These are phyloP conservation scores for Carpinus viminea DNA, from an alignment of 306 rosid genomes.

Conservation along the genomic window DNA sequence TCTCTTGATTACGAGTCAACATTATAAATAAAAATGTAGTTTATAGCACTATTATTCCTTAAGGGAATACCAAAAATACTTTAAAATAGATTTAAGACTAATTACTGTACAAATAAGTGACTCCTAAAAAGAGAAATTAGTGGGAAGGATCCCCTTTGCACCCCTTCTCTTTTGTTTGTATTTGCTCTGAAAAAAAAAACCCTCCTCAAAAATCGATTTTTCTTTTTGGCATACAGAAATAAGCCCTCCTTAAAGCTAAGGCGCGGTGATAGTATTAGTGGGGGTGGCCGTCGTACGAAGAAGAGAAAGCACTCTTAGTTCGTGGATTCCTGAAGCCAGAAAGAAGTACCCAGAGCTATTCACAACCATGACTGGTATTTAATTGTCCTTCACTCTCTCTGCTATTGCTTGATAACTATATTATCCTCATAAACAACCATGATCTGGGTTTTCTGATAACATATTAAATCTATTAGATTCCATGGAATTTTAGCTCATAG, in stretches of 20 bases:
- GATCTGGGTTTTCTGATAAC: background rate
- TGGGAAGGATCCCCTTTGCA: no score
- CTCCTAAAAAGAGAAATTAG: no score
- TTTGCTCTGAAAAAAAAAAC: no score
- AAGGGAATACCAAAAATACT: no score
- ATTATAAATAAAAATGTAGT: no score
- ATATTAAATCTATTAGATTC: background rate
- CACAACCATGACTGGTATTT: conserved; percentile 66
- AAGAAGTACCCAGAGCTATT: conserved; percentile 14
- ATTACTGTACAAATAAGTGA: no score
- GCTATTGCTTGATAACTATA: background rate
- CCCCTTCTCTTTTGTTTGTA: no score
- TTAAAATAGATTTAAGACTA: no score
- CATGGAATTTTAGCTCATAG: background rate
- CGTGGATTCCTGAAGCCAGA: background rate
- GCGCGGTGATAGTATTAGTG: background rate
- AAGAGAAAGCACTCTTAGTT: background rate
- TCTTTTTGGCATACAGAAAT: background rate
- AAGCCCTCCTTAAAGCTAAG: background rate
- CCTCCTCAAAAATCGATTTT: no score
- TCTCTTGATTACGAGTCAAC: no score
- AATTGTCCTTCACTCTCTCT: background rate
- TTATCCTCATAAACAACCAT: background rate
- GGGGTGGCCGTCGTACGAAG: background rate
- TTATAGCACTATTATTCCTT: no score